Base-by-base conservation (phyloP, 129 eudicot species). In the Pittosporum tobira region DNA sequence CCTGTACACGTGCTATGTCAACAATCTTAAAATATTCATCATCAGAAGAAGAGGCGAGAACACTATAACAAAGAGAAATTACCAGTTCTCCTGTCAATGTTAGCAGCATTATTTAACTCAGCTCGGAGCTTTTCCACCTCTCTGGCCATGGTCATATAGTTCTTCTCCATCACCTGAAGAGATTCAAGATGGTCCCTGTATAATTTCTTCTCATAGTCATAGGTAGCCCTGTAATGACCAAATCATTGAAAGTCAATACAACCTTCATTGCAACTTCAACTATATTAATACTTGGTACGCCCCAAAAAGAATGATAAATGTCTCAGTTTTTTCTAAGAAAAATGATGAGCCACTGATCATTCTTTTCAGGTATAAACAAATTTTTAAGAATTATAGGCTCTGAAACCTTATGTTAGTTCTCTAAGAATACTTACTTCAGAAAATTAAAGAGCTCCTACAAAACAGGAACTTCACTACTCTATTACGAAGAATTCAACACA, bases 141-240 rank as follows among this genome's bases (percentile, higher is more conserved):
- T 28, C 75, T 76, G 24, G 94, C 88, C 99, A 91, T 91, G 50
- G 84, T 78, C 77, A 79, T 73, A 61, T 91, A 91, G 71, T 87
- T 88, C 79, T 91, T 87, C 65, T 91, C 89, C 99, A 91, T 91
- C 73, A 76, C 96, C 69, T 91, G 96, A 71, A 91, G 99, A 51
- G 95, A 81, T 75, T 91, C 99, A 51, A 91, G 87, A 69, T 91
- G 99, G 40, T 91, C 99, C 20, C 64, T 77, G 79, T 78, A 91
- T 40, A 87, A 51, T 49, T 87, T 87, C 84, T 79, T 87, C 79
- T 91, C 99, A 59, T 76, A 79, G 34, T 87, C 99, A 68, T 73
- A 91, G 38, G 90, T 87, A 52, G 75, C 82, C 88, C 98, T 90
- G 84, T 51, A 67, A 68, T 30, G 22, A 61, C 42, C 48, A 52